phyloP scores from a whole-genome alignment of 257 asterid species.

The Ehretia macrophylla region DNA sequence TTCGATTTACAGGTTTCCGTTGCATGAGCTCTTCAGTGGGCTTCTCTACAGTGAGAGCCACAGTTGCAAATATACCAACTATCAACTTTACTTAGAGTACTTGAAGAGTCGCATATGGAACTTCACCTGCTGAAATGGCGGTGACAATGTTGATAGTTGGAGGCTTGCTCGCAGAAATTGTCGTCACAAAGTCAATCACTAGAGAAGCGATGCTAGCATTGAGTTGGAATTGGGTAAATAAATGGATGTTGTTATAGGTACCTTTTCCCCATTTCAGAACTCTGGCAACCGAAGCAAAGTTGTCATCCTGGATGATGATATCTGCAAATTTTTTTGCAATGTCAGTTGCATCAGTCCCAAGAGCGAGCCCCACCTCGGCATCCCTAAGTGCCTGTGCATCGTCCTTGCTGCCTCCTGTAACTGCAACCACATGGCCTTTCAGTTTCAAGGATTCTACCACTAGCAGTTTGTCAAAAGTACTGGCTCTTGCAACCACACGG shows the following conservation, averaged over 20 bases:
- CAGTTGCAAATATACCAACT: conserved; percentile 65
- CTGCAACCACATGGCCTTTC: conserved; percentile 75
- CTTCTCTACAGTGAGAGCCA: conserved; percentile 57
- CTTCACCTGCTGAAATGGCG: conserved; percentile 68
- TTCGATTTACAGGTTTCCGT: conserved; percentile 36
- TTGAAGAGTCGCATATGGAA: conserved; percentile 61
- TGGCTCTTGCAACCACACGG: conserved; percentile 62
- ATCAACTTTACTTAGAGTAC: conserved; percentile 75
- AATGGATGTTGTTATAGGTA: conserved; percentile 62
- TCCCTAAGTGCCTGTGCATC: conserved; percentile 61
- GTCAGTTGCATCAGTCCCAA: conserved; percentile 65
- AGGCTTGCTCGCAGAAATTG: conserved; percentile 24
- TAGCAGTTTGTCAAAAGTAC: conserved; percentile 45
- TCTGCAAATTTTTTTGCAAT: conserved; percentile 68
- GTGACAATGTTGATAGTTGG: conserved; percentile 53
- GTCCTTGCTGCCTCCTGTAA: conserved; percentile 54
- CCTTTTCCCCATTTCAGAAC: conserved; percentile 72
- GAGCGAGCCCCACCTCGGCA: conserved; percentile 58
- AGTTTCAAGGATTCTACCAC: conserved; percentile 51
- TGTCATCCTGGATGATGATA: conserved; percentile 60
- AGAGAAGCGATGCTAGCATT: conserved; percentile 61
- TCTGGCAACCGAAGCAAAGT: conserved; percentile 45
- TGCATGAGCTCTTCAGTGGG: conserved; percentile 43
- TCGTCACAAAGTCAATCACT: conserved; percentile 29
- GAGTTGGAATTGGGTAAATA: conserved; percentile 74